phyloP scores from a whole-genome alignment of 805 yeast species.

The Metschnikowia sp. region DNA sequence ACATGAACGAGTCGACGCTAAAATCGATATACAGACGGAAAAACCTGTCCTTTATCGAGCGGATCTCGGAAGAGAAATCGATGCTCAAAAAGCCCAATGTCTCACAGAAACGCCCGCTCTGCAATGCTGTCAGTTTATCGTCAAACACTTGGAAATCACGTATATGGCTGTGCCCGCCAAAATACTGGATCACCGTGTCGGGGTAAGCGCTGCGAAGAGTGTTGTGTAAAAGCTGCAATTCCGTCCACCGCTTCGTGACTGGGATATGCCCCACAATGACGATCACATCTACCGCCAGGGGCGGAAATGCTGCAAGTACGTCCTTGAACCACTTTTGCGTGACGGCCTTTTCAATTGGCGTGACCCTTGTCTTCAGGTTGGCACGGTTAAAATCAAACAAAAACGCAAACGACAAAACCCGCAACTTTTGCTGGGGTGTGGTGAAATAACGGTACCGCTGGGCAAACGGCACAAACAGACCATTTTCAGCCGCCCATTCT shows the following conservation, averaged over 20 bases:
- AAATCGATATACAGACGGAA: conserved; percentile 80
- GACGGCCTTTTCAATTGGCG: conserved; percentile 53
- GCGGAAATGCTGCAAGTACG: conserved; percentile 28
- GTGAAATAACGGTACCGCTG: conserved; percentile 59
- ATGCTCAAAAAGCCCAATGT: conserved; percentile 87
- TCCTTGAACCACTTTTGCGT: conserved; percentile 64
- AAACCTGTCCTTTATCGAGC: conserved; percentile 21
- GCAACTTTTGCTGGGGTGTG: conserved; percentile 50
- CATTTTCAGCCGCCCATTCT: conserved; percentile 36
- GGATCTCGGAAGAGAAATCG: conserved; percentile 22
- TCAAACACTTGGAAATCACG: conserved; percentile 79
- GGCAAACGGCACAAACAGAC: conserved; percentile 55
- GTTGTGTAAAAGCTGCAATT: conserved; percentile 45
- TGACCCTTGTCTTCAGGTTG: conserved; percentile 61
- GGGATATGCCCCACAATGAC: conserved; percentile 82
- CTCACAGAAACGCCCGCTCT: conserved; percentile 90
- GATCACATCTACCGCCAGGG: conserved; percentile 54
- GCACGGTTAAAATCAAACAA: conserved; percentile 68
- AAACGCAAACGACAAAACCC: conserved; percentile 71
- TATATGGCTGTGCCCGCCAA: conserved; percentile 94
- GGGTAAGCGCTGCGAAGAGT: conserved; percentile 60
- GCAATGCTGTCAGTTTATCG: conserved; percentile 66
- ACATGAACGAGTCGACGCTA: conserved; percentile 64
- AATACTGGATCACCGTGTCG: conserved; percentile 65
- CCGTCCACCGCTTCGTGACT: conserved; percentile 48